Conservation (phyloP, 495 filamentous ascomycete genomes). For the Glarea lozoyensis region DNA sequence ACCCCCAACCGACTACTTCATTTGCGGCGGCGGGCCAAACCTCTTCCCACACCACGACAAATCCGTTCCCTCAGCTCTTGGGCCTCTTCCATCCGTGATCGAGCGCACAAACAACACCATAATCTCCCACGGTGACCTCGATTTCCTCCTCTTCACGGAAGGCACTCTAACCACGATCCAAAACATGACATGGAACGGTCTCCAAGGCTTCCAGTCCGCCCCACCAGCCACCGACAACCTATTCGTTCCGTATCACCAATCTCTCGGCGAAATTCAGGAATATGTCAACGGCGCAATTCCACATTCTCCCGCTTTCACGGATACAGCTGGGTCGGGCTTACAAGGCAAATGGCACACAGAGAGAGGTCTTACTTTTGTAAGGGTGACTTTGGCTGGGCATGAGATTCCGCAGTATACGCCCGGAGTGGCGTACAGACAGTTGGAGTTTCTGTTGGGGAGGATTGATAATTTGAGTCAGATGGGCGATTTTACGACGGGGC, state of each 20-base stretch:
- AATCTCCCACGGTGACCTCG: slow-evolving; percentile 54
- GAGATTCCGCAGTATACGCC: slow-evolving; percentile 61
- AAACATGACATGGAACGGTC: slow-evolving; percentile 78
- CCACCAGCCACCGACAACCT: slow-evolving; percentile 43
- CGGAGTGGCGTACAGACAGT: slow-evolving; percentile 52
- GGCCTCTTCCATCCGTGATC: slow-evolving; percentile 60
- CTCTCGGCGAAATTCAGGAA: slow-evolving; percentile 2
- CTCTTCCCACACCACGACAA: slow-evolving; percentile 25
- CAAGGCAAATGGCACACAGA: slow-evolving; percentile 55
- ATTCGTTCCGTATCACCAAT: slow-evolving; percentile 52
- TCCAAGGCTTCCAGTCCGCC: slow-evolving; percentile 53
- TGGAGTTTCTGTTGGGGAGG: slow-evolving; percentile 60
- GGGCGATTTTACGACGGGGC: too few relatives aligned
- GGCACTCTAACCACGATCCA: slow-evolving; percentile 65
- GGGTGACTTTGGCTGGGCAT: slow-evolving; percentile 51
- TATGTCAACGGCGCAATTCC: slow-evolving; percentile 2
- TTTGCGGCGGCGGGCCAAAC: slow-evolving; percentile 7
- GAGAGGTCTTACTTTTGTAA: slow-evolving; percentile 58
- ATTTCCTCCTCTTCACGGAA: slow-evolving; percentile 46
- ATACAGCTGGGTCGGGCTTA: slow-evolving; percentile 40
- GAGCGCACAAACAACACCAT: slow-evolving; percentile 61
- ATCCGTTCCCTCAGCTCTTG: slow-evolving; percentile 38
- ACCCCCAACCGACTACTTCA: slow-evolving; percentile 26
- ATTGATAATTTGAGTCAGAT: slow-evolving; percentile 32
- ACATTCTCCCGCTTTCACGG: neutral